These are phyloP conservation scores for Cystobasidium sp. DNA, from an alignment of 1,284 basidiomycete genomes.

Conservation along the genomic window DNA sequence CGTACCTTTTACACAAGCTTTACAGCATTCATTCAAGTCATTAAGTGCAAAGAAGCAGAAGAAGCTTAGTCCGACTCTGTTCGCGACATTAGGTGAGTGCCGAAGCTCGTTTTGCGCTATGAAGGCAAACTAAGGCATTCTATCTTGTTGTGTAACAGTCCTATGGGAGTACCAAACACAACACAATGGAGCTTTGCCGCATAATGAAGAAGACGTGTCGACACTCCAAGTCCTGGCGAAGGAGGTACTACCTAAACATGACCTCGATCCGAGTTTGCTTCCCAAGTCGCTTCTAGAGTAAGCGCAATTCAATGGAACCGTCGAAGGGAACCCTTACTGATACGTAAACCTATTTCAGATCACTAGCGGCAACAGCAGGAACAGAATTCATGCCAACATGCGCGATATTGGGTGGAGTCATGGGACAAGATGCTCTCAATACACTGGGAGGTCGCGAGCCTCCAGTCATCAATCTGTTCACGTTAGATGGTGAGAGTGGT, in stretches of 20 bases:
- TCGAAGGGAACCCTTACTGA: neutral
- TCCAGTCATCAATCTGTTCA: constrained; percentile 74
- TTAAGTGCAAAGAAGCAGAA: constrained; percentile 75
- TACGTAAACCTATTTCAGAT: constrained; percentile 57
- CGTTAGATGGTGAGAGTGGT: constrained; percentile 32
- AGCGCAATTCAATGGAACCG: neutral
- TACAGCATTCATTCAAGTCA: constrained; percentile 65
- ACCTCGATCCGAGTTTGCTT: constrained; percentile 25
- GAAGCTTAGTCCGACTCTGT: constrained; percentile 68
- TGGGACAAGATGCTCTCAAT: constrained; percentile 94
- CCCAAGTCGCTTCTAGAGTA: constrained; percentile 10
- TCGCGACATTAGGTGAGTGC: constrained; percentile 71
- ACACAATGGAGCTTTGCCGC: constrained; percentile 62
- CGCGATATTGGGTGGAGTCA: constrained; percentile 88
- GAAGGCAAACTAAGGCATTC: neutral
- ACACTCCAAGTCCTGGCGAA: constrained; percentile 7
- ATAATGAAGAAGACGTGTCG: constrained; percentile 58
- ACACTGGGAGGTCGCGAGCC: constrained; percentile 84
- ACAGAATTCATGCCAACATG: constrained; percentile 87
- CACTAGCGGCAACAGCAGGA: constrained; percentile 69
- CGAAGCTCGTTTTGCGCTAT: neutral
- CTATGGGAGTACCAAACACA: constrained; percentile 78
- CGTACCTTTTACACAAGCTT: constrained; percentile 66
- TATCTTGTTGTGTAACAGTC: constrained; percentile 61
- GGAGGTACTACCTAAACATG: constrained; percentile 41